phyloP scores from a whole-genome alignment of 495 filamentous ascomycete genomes.

The Lindgomyces ingoldianus region DNA sequence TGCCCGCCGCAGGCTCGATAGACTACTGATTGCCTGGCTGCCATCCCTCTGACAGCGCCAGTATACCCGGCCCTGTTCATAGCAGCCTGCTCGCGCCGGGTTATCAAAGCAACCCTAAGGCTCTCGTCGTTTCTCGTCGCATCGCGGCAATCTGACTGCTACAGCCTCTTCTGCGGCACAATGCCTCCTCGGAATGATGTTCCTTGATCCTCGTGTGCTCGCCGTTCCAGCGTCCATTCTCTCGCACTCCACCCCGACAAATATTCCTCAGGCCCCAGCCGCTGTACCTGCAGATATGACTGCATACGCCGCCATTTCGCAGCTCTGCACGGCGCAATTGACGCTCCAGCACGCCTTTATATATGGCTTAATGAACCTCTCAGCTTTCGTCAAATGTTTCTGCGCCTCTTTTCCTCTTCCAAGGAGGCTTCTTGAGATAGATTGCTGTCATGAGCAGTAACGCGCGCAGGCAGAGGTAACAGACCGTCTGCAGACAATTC shows the following conservation, averaged over 20 bases:
- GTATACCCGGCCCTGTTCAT: slow-evolving; percentile 38
- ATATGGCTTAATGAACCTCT: slow-evolving; percentile 30
- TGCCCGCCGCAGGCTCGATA: slow-evolving; percentile 4
- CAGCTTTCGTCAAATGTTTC: neutral
- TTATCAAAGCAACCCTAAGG: slow-evolving; percentile 23
- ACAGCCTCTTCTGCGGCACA: slow-evolving; percentile 29
- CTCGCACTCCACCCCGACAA: neutral
- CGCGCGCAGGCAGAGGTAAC: slow-evolving; percentile 9
- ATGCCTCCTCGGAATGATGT: slow-evolving; percentile 18
- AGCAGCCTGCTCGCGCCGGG: slow-evolving; percentile 24
- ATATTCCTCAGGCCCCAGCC: slow-evolving; percentile 1
- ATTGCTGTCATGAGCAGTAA: slow-evolving; percentile 24
- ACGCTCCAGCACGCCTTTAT: slow-evolving; percentile 26
- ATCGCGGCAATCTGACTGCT: slow-evolving; percentile 30
- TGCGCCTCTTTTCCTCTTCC: neutral
- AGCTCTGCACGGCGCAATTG: slow-evolving; percentile 24
- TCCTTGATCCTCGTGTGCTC: slow-evolving; percentile 7
- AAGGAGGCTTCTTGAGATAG: slow-evolving; percentile 13
- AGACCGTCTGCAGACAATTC: slow-evolving; percentile 6
- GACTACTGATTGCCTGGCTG: neutral
- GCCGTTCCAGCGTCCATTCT: slow-evolving; percentile 15
- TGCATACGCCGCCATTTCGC: slow-evolving; percentile 20
- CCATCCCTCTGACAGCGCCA: slow-evolving; percentile 22
- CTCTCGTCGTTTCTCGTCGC: neutral
- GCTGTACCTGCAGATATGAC: slow-evolving; percentile 37